Base-by-base conservation (phyloP, 169 alveolate species). In the Cryptosporidium parvum region DNA sequence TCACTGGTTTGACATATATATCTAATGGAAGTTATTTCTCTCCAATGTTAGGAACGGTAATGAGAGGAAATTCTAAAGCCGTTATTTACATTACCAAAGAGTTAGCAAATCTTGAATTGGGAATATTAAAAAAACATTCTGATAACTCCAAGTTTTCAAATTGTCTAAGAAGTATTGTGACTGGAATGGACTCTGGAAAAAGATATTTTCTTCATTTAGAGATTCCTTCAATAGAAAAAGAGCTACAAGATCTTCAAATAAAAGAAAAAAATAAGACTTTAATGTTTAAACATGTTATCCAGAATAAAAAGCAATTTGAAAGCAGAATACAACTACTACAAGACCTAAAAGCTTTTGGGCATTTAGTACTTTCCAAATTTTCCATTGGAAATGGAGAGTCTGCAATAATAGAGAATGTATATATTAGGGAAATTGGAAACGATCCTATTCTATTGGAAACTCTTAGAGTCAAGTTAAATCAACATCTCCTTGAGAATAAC, bases 141-240 rank as follows among this genome's bases (percentile, higher is more conserved):
- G 89, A 59, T n/a, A 80, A 61, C n/a, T n/a, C 48, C 26, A 80
- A 80, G 56, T 67, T 62, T 21, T 7, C 59, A 18, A 65, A 42
- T 42, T 14, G 70, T 48, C 56, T 80, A 29, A 68, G 68, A 18
- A 80, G 56, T 21, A 67, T 67, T n/a, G 10, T 80, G 42, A 44
- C 62, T 21, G 75, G 80, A 4, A 61, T 80, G 58, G 31, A 39
- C 12, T 9, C 65, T 26, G 75, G 75, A 18, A 65, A 39, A 59
- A 42, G 16, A 42, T 65, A 80, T 45, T 80, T 62, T 53, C 56
- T 80, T 35, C 89, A 80, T 26, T 29, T 80, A 31, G 80, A 80
- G 44, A 65, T 65, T 33, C 72, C 72, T 10, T 31, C 51, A 2
- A 23, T 33, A 2, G 72, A 65, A n/a, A 65, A 31, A 4, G 70